A percentile compares a stretch with the other conserved stretches of the same genome.
phyloP scores from a whole-genome alignment of 768 basidiomycete species.

The Tricholoma bakamatsutake region DNA sequence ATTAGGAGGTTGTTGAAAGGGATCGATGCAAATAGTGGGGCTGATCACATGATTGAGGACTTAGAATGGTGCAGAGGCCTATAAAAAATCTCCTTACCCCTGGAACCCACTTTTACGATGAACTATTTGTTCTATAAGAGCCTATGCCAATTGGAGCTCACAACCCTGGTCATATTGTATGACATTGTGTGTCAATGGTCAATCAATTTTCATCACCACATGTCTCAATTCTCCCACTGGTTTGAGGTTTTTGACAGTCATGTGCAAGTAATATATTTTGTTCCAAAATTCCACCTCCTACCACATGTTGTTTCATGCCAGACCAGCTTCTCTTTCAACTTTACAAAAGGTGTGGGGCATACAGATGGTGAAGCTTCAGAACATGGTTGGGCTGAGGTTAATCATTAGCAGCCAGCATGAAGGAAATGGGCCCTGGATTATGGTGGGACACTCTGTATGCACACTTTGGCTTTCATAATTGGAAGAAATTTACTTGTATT shows the following conservation, averaged over 20 bases:
- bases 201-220: too few species aligned
- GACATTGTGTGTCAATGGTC: slow-evolving; percentile 25
- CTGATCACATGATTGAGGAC: too few species aligned
- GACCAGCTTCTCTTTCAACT: slow-evolving; percentile 15
- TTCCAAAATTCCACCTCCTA: slow-evolving; percentile 23
- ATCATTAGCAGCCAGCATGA: slow-evolving; percentile 13
- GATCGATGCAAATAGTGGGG: too few species aligned
- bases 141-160: slow-evolving; percentile 3
- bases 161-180: slow-evolving; percentile 21
- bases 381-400: slow-evolving; percentile 23
- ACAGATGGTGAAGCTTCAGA: slow-evolving; percentile 32
- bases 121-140: slow-evolving; percentile 26
- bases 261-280: slow-evolving; percentile 7
- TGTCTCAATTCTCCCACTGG: too few species aligned
- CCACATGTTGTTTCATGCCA: slow-evolving; percentile 20
- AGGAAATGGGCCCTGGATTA: neutral
- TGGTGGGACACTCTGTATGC: neutral
- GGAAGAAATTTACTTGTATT: neutral
- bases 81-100: too few species aligned
- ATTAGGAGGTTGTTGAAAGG: too few species aligned
- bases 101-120: too few species aligned
- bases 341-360: slow-evolving; percentile 16
- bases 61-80: too few species aligned
- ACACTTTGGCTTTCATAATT: neutral
- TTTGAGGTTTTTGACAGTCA: neutral